phyloP scores from a whole-genome alignment of 164 flowering plant species.

The Pachysandra terminalis region DNA sequence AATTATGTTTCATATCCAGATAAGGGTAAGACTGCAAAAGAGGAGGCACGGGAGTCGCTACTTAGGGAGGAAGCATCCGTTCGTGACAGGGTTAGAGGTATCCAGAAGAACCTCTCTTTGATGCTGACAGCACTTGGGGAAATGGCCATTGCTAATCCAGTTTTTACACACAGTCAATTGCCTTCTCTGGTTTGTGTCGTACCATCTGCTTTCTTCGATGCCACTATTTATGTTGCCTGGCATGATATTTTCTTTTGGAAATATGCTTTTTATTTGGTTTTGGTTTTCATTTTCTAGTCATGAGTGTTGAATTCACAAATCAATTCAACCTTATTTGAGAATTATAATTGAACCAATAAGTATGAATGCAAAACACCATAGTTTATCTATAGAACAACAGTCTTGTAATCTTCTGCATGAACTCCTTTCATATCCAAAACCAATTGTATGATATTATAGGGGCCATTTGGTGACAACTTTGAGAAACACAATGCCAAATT shows the following conservation, averaged over 20 bases:
- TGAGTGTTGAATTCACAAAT: too few species aligned
- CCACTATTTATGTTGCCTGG: too few species aligned
- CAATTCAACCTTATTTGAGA: too few species aligned
- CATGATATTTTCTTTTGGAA: neutral
- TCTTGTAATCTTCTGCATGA: too few species aligned
- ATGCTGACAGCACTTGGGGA: constrained; percentile 84
- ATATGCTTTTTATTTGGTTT: neutral
- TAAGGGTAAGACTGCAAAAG: constrained; percentile 85
- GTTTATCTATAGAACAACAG: too few species aligned
- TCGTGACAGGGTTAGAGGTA: constrained; percentile 63
- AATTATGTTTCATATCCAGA: constrained; percentile 35
- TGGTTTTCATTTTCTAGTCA: neutral
- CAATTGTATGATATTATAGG: too few species aligned
- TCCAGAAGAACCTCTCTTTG: constrained; percentile 65
- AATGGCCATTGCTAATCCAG: constrained; percentile 78
- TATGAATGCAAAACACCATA: too few species aligned
- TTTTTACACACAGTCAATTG: constrained; percentile 89
- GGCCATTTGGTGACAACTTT: too few species aligned
- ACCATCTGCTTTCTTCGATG: constrained; percentile 4
- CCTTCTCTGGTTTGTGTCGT: constrained; percentile 71
- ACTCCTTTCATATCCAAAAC: too few species aligned
- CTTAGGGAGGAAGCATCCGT: constrained; percentile 75
- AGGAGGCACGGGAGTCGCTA: constrained; percentile 84
- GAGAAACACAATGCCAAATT: too few species aligned
- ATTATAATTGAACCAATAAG: too few species aligned